Conservation (phyloP, 1,139 yeast genomes). For the Meyerozyma guilliermondii region DNA sequence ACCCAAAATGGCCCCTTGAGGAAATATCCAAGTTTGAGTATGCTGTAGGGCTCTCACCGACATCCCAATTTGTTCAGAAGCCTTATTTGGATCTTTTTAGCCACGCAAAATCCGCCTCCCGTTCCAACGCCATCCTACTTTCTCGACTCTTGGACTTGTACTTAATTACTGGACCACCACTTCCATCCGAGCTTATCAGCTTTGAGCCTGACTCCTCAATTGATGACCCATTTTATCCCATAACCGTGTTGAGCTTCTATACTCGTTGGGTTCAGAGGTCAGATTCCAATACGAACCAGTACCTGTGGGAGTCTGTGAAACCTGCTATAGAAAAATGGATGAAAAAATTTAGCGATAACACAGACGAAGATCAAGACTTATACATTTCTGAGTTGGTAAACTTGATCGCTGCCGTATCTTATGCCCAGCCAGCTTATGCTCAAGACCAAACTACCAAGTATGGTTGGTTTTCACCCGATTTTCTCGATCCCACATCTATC, state of each 20-base stretch:
- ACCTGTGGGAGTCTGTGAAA: not conserved
- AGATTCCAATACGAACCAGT: not conserved
- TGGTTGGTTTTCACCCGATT: not conserved
- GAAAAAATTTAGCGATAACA: not conserved
- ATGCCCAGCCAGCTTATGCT: not conserved
- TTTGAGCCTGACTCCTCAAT: not conserved
- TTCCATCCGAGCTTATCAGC: not conserved
- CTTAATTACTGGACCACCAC: not conserved
- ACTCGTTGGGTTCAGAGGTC: not conserved
- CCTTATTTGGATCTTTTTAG: not conserved
- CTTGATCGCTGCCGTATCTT: not conserved
- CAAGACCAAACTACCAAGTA: not conserved
- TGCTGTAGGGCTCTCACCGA: not conserved
- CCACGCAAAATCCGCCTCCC: not conserved
- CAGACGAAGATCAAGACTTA: not conserved
- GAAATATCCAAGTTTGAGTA: not conserved
- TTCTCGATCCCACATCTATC: not conserved
- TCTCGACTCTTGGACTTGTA: not conserved
- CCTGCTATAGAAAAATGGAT: not conserved
- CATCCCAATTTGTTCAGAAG: not conserved
- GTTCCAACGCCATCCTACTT: not conserved
- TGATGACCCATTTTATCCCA: slow-evolving; percentile 1
- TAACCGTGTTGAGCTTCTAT: not conserved
- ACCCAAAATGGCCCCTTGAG: not conserved
- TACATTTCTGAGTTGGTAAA: not conserved